These are phyloP conservation scores for Solanum sejunctum DNA, from an alignment of 257 asterid genomes.

Conservation along the genomic window DNA sequence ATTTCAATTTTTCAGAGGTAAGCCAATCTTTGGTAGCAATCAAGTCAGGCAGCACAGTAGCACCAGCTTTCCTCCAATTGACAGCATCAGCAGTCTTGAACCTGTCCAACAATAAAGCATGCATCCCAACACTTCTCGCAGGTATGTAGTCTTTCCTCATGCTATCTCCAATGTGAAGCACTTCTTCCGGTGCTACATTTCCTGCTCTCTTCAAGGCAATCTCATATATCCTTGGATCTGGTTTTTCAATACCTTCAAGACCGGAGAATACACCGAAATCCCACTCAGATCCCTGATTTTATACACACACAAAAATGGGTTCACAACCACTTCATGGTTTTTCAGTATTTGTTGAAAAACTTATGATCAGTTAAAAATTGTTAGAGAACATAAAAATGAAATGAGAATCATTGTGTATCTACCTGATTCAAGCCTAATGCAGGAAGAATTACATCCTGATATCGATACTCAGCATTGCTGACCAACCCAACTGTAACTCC, in stretches of 20 bases:
- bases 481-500: conserved; percentile 72
- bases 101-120: too few relatives aligned
- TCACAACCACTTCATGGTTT: background rate
- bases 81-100: too few relatives aligned
- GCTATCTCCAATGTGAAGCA: conserved; percentile 92
- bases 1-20: conserved; percentile 22
- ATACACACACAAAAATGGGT: background rate
- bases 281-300: conserved; percentile 85
- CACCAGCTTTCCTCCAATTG: too few relatives aligned
- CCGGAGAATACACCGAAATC: conserved; percentile 97
- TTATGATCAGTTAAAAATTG: background rate
- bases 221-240: conserved; percentile 62
- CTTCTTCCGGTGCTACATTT: conserved; percentile 57
- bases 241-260: conserved; percentile 88
- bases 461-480: conserved; percentile 92
- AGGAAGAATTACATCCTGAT: conserved; percentile 85
- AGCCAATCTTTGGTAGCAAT: conserved; percentile 63
- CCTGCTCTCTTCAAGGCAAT: conserved; percentile 91
- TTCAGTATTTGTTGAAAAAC: background rate
- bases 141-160: conserved; percentile 74
- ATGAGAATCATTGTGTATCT: background rate
- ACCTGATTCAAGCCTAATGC: conserved; percentile 83
- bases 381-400: background rate
- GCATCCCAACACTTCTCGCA: conserved; percentile 71
- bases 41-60: conserved; percentile 11